Conservation (phyloP, 495 filamentous ascomycete genomes). For the Daldinia childiae region DNA sequence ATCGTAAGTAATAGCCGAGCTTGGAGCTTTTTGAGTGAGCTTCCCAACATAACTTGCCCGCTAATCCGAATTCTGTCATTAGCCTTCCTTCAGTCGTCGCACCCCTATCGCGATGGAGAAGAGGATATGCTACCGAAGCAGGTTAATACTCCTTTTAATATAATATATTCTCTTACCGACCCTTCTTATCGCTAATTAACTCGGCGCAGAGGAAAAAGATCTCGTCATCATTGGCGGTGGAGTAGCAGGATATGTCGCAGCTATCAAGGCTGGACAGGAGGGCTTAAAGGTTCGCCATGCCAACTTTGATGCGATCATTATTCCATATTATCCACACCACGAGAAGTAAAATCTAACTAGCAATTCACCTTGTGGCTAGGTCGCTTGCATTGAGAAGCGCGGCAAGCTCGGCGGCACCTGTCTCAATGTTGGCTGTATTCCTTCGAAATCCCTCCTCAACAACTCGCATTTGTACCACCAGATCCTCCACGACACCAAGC, state of each 20-base stretch:
- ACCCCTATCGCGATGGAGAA: conserved; percentile 67
- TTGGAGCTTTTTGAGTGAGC: conserved; percentile 9
- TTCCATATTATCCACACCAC: not conserved
- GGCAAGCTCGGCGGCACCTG: conserved; percentile 95
- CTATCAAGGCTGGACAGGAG: conserved; percentile 98
- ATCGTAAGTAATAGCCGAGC: conserved; percentile 54
- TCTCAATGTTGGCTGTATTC: conserved; percentile 98
- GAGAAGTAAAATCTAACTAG: conserved; percentile 30
- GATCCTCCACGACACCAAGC: conserved; percentile 95
- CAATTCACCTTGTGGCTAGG: conserved; percentile 61
- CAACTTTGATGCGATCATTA: conserved; percentile 12
- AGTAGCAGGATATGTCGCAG: conserved; percentile 98
- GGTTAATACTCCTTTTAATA: conserved; percentile 61
- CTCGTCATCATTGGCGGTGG: conserved; percentile 96
- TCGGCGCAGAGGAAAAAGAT: conserved; percentile 79
- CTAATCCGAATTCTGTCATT: conserved; percentile 46
- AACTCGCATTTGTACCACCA: conserved; percentile 99
- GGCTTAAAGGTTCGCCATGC: conserved; percentile 83
- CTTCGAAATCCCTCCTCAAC: conserved; percentile 98
- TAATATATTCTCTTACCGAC: not conserved
- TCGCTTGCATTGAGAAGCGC: conserved; percentile 98
- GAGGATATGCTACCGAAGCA: conserved; percentile 82
- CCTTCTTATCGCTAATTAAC: conserved; percentile 37
- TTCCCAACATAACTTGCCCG: conserved; percentile 35
- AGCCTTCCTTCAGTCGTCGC: conserved; percentile 68